Conservation (phyloP, 805 yeast species). For the Schwanniomyces yamadae region DNA sequence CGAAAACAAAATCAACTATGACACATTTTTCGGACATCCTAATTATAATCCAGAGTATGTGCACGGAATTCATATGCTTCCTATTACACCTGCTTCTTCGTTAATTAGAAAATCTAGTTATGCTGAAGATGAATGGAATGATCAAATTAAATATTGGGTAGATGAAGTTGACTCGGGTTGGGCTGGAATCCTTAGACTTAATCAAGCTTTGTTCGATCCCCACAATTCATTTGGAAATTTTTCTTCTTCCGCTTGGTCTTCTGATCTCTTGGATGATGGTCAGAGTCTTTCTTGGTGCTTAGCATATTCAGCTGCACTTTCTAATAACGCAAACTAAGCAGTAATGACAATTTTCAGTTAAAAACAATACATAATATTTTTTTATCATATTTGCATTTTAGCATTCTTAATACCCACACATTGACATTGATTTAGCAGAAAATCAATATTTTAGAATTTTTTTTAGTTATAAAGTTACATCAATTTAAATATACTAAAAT, state of each 20-base stretch:
- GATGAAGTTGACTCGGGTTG: slow-evolving; percentile 58
- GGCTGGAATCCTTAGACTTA: slow-evolving; percentile 71
- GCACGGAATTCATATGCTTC: slow-evolving; percentile 78
- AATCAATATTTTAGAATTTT: too few relatives aligned
- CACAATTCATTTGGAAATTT: slow-evolving; percentile 60
- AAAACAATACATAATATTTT: too few relatives aligned
- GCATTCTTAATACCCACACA: too few relatives aligned
- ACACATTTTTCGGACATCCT: slow-evolving; percentile 66
- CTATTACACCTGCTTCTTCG: slow-evolving; percentile 68
- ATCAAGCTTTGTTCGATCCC: slow-evolving; percentile 76
- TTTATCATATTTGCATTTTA: too few relatives aligned
- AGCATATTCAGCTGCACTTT: slow-evolving; percentile 55
- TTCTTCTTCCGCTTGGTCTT: slow-evolving; percentile 20
- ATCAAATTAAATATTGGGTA: slow-evolving; percentile 45
- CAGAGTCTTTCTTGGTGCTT: slow-evolving; percentile 63
- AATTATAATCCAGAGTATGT: slow-evolving; percentile 50
- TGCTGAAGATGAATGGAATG: slow-evolving; percentile 63
- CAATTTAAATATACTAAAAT: too few relatives aligned
- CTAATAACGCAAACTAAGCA: too few relatives aligned
- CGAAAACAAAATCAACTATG: slow-evolving; percentile 69
- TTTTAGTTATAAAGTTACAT: too few relatives aligned
- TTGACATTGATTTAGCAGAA: too few relatives aligned
- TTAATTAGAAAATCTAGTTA: slow-evolving; percentile 54
- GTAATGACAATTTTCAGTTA: too few relatives aligned
- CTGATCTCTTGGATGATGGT: slow-evolving; percentile 54